Base-by-base conservation (phyloP, 2,329 filamentous ascomycete genomes). In the Phyllosticta citrichinensis region DNA sequence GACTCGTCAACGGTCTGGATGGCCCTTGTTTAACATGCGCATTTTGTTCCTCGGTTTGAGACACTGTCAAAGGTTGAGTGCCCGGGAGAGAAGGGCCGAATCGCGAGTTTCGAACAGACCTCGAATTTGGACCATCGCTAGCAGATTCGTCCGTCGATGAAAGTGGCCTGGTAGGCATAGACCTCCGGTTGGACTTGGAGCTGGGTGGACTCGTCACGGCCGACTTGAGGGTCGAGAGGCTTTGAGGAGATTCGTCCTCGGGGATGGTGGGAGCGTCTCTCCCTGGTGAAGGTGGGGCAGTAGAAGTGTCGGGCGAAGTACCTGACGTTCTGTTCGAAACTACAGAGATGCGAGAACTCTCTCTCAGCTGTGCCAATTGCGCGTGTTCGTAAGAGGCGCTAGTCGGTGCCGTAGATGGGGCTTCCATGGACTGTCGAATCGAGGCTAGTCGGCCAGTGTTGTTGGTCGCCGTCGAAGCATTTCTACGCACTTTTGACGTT, bases 141-240 rank as follows among this genome's bases (percentile, higher is more conserved):
- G 53, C n/a, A 27, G 25, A 8, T 17, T 53, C 40, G 33, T 30
- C 30, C 2, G 59, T 61, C 9, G 59, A 55, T 11, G 59, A 55
- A 40, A 62, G 66, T 2, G 72, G 72, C 17, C 74, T 63, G 50
- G 70, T 70, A 50, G 74, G 72, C 68, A 74, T 73, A 33, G 73
- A 75, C 64, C 73, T 67, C 50, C 73, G 68, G 19, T 72, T 69
- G 14, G 60, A 55, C 20, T 30, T 55, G 12, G 65, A 68, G 56
- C 62, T 70, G 9, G 72, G 40, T n/a, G 40, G 72, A 55, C 70
- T 73, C 67, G 73, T 74, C 56, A 74, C 70, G 62, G 73, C 72
- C 47, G 73, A 74, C 52, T 68, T 73, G 58, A 74, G 67, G 55
- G 70, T 70, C 62, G 69, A 70, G 55, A 70, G 69, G 54, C 69